phyloP scores from a whole-genome alignment of 495 filamentous ascomycete species.

The Cryomyces minteri region DNA sequence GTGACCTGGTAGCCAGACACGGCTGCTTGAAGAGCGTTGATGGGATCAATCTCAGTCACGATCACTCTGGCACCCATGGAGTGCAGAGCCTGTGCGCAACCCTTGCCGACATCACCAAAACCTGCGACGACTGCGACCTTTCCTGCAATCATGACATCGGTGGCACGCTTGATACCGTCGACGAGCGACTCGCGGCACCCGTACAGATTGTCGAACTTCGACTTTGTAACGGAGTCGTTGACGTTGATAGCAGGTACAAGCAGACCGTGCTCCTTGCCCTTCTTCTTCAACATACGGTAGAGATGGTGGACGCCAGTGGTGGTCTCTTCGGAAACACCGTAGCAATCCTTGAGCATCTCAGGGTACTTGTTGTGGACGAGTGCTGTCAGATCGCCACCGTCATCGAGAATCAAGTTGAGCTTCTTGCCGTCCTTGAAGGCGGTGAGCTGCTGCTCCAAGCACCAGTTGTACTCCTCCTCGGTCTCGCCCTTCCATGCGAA shows the following conservation, averaged over 20 bases:
- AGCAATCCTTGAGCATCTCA: conserved; percentile 92
- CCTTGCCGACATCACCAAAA: conserved; percentile 98
- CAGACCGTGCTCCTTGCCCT: conserved; percentile 32
- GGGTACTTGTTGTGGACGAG: conserved; percentile 97
- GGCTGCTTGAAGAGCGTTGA: conserved; percentile 98
- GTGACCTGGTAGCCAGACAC: conserved; percentile 92
- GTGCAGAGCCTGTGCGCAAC: conserved; percentile 86
- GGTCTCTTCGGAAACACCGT: conserved; percentile 96
- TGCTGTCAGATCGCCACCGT: conserved; percentile 92
- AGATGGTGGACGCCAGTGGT: conserved; percentile 99
- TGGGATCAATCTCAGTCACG: conserved; percentile 94
- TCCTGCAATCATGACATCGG: conserved; percentile 99
- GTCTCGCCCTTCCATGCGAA: conserved; percentile 99
- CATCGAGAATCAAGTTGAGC: conserved; percentile 97
- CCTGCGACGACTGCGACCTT: conserved; percentile 96
- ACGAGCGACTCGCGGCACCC: conserved; percentile 97
- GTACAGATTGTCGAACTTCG: conserved; percentile 99
- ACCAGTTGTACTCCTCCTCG: conserved; percentile 99
- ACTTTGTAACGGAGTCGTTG: conserved; percentile 98
- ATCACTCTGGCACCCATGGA: conserved; percentile 95
- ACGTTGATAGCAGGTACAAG: conserved; percentile 96
- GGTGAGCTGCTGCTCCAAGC: conserved; percentile 89
- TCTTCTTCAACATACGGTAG: conserved; percentile 91
- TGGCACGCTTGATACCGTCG: conserved; percentile 99
- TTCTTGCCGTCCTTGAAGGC: conserved; percentile 94